Percentiles rank a stretch among this genome's conserved stretches.
Conservation (phyloP, 169 alveolate species). For the Neospora caninum region DNA sequence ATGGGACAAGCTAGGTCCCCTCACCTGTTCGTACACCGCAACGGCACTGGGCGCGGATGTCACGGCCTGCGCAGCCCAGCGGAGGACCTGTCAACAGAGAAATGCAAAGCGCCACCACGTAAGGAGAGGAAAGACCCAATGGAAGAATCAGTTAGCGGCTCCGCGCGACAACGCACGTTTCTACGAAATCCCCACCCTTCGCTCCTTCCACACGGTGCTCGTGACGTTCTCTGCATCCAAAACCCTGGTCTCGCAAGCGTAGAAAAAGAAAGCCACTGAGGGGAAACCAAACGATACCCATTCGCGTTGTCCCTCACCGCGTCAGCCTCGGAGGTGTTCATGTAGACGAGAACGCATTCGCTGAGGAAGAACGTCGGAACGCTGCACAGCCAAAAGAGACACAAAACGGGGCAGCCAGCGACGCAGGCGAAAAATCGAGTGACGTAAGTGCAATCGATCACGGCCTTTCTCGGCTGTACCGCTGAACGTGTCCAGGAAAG, state of each 20-base stretch:
- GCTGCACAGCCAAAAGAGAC: not conserved
- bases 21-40: constrained; percentile 8
- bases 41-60: not conserved
- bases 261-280: no score
- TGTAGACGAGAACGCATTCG: constrained; percentile 27
- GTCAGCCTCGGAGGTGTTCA: not conserved
- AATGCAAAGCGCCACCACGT: not conserved
- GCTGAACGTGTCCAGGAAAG: no score
- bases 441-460: no score
- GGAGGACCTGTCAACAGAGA: not conserved
- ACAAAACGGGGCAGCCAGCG: not conserved
- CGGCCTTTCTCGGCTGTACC: no score
- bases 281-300: no score
- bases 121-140: not conserved
- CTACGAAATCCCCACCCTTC: no score
- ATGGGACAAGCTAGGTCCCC: not conserved
- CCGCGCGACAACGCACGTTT: no score
- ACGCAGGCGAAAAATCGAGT: not conserved
- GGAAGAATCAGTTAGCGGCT: not conserved
- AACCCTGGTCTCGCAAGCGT: no score
- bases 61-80: constrained; percentile 7
- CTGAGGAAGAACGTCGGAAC: constrained; percentile 27
- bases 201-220: no score
- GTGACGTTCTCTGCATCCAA: no score
- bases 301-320: not conserved